Evolutionary conservation across 2,329 filamentous ascomycete genomes (phyloP), one percentile per base, ranked within the genome.

Genomic region (Aspergillus uvarum): DNA sequence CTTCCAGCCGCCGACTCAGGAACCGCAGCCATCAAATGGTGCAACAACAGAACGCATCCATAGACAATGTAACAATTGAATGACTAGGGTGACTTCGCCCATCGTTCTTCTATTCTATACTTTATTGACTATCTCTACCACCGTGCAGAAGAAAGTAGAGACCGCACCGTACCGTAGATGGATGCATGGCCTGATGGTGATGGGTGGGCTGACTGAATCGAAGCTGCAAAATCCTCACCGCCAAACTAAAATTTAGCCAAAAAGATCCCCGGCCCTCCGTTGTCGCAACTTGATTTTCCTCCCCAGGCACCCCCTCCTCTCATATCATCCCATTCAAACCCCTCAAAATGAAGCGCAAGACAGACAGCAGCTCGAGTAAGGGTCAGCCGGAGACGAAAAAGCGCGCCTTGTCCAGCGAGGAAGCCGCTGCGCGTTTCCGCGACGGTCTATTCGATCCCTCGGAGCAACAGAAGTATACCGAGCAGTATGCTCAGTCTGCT

Each of bases 271-370:
- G n/a, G 44, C 35, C 47, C 26, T 42, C 38, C 56, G 48, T n/a
- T 31, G 55, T 48, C 48, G 35, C 22, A 11, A 12, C 54, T 57
- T n/a, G 26, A 29, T n/a, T 50, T 35, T 38, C 38, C 11, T 29
- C n/a, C 24, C 24, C 8, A 19, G 16, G 22, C 44, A 10, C 26
- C 49, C 49, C 24, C 42, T 52, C 44, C 29, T 56, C 26, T 42
- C 8, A 54, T 31, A 31, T 31, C 38, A 32, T 35, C 21, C 48
- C 7, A 8, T 38, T 51, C 47, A 35, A 31, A 26, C 6, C 32
- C 14, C 24, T 16, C 56, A 72, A 69, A 59, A 78, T 78, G 77
- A 81, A 81, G 72, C 79, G 79, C 62, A 80, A 79, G 67, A 74
- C 75, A 22, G 70, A 74, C 12, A 61, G 65, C 35, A 67, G 70